phyloP scores from a whole-genome alignment of 2,329 filamentous ascomycete genomes.

The Westerdykella aurantiaca region DNA sequence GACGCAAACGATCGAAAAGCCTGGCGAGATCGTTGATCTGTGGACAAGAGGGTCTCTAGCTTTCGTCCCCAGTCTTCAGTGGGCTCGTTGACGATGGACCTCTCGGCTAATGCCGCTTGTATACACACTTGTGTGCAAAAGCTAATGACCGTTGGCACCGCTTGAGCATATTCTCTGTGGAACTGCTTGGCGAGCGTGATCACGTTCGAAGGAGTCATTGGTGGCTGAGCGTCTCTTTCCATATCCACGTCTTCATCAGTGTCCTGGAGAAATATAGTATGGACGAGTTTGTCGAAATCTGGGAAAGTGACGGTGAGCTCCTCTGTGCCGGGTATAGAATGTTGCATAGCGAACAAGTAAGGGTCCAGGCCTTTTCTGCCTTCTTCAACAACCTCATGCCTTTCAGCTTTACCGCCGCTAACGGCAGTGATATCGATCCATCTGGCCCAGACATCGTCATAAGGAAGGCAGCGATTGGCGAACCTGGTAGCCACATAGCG shows the following conservation, averaged over 20 bases:
- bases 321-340: conserved; percentile 34
- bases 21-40: conserved; percentile 59
- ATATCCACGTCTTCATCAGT: conserved; percentile 32
- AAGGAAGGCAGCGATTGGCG: conserved; percentile 81
- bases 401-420: conserved; percentile 59
- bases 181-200: conserved; percentile 27
- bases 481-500: conserved; percentile 81
- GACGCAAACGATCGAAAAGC: conserved; percentile 50
- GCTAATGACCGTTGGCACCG: conserved; percentile 63
- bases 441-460: conserved; percentile 68
- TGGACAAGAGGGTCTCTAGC: conserved; percentile 65
- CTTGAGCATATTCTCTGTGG: conserved; percentile 37
- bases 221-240: conserved; percentile 3
- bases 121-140: conserved; percentile 62
- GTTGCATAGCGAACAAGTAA: conserved; percentile 63
- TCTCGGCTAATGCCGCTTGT: conserved; percentile 49
- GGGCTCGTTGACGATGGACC: conserved; percentile 46
- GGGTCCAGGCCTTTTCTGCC: conserved; percentile 81
- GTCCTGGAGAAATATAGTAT: conserved; percentile 41
- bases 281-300: conserved; percentile 41
- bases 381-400: conserved; percentile 82
- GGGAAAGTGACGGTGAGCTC: conserved; percentile 31
- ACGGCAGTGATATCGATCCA: conserved; percentile 87
- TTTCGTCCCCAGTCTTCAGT: conserved; percentile 82
- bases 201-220: conserved; percentile 6